Evolutionary conservation across 306 rosid species (phyloP).

Genomic region (Gynostemma pentaphyllum): DNA sequence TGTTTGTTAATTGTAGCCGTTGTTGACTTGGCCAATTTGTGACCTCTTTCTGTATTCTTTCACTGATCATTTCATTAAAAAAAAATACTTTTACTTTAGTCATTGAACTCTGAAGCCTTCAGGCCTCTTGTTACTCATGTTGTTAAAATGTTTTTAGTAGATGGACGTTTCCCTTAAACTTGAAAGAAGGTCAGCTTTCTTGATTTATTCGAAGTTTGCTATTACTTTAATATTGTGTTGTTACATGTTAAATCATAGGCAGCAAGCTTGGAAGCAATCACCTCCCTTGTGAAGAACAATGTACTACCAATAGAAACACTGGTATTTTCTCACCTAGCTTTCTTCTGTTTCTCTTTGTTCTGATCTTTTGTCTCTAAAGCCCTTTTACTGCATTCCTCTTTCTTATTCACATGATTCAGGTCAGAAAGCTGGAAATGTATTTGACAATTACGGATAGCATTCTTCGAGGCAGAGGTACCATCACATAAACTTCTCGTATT

Average conservation of each 20-base stretch:
- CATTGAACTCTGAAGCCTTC: too few species aligned
- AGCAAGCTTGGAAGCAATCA: constrained; percentile 56
- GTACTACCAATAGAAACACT: constrained; percentile 48
- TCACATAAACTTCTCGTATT: constrained; percentile 1
- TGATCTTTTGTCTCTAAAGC: background rate
- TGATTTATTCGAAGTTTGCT: too few species aligned
- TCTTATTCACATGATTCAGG: constrained; percentile 27
- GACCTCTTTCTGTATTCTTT: too few species aligned
- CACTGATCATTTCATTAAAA: too few species aligned
- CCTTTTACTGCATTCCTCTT: background rate
- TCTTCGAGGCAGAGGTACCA: constrained; percentile 69
- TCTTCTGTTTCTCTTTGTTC: background rate
- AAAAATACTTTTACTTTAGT: too few species aligned
- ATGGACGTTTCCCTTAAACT: background rate
- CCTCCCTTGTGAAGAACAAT: constrained; percentile 36
- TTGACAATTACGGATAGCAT: constrained; percentile 61
- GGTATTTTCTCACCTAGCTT: constrained; percentile 29
- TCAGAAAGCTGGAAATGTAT: constrained; percentile 70
- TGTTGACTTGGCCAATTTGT: too few species aligned
- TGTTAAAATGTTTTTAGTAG: background rate
- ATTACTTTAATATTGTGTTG: background rate
- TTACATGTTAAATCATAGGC: constrained; percentile 37
- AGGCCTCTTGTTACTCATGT: background rate
- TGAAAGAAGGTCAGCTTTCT: background rate
- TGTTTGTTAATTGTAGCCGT: too few species aligned